Evolutionary conservation across 148 eudicot species (phyloP).

Genomic region (Arctostaphylos glauca): DNA sequence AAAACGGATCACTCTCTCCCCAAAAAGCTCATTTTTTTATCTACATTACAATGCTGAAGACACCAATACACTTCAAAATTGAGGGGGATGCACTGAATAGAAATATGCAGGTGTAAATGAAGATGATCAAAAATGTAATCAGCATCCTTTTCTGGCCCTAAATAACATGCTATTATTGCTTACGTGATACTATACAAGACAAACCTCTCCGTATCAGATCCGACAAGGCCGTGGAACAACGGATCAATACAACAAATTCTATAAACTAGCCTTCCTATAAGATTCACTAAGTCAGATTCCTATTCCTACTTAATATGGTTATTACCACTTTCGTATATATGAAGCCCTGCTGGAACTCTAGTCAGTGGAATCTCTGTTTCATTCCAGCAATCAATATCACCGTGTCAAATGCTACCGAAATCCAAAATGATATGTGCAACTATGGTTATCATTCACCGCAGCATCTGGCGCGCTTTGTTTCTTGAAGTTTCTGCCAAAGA

Average conservation of each 20-base stretch:
- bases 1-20: no score
- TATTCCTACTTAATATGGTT: not conserved
- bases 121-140: conserved; percentile 1
- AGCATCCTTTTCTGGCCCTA: not conserved
- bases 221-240: not conserved
- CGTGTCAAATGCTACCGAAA: not conserved
- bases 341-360: not conserved
- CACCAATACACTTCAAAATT: not conserved
- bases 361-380: not conserved
- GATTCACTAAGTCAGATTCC: not conserved
- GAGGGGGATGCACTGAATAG: not conserved
- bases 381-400: not conserved
- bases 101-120: not conserved
- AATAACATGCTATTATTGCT: not conserved
- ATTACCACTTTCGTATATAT: not conserved
- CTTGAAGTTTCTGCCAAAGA: conserved; percentile 93
- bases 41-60: not conserved
- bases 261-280: not conserved
- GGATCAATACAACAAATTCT: conserved; percentile 6
- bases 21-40: not conserved
- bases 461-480: conserved; percentile 62
- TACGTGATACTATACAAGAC: conserved; percentile 3
- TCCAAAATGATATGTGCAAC: not conserved
- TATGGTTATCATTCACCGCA: conserved; percentile 46
- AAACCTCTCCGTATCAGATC: conserved; percentile 13